phyloP scores from a whole-genome alignment of 2,329 filamentous ascomycete genomes.

The Scopulariopsis brevicaulis region DNA sequence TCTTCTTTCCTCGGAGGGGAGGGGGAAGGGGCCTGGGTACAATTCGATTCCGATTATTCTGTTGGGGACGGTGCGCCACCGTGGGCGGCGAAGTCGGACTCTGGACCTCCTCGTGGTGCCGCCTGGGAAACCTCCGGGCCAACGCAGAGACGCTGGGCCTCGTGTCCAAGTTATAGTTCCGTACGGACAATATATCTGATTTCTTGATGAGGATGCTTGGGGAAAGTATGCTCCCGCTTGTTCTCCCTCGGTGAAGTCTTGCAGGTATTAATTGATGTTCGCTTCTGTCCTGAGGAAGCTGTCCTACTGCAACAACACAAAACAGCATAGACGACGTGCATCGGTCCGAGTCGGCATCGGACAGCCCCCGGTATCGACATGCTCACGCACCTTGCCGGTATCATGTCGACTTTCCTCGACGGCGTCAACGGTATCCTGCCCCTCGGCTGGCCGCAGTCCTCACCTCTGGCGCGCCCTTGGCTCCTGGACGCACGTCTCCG shows the following conservation, averaged over 20 bases:
- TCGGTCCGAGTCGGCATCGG: too few species aligned
- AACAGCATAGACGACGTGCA: too few species aligned
- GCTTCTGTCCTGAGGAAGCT: too few species aligned
- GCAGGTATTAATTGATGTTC: neutral
- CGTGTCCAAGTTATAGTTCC: neutral
- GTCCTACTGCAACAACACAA: too few species aligned
- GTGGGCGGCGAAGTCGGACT: conserved; percentile 8
- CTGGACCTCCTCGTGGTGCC: conserved; percentile 8
- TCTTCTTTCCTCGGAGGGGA: neutral
- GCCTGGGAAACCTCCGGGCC: conserved; percentile 6
- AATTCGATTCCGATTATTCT: conserved; percentile 93
- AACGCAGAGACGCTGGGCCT: conserved; percentile 6
- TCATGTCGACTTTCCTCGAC: too few species aligned
- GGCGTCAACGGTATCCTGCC: too few species aligned
- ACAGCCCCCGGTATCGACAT: too few species aligned
- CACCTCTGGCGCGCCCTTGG: too few species aligned
- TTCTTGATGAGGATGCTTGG: neutral
- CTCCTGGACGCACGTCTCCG: too few species aligned
- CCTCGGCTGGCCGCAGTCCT: too few species aligned
- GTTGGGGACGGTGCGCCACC: conserved; percentile 57
- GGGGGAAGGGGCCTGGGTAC: conserved; percentile 25
- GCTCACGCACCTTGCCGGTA: too few species aligned
- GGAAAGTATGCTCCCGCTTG: neutral
- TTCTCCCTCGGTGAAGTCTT: neutral
- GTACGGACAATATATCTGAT: neutral